Evolutionary conservation across 306 rosid genomes (phyloP).

Genomic region (Alnus glutinosa): DNA sequence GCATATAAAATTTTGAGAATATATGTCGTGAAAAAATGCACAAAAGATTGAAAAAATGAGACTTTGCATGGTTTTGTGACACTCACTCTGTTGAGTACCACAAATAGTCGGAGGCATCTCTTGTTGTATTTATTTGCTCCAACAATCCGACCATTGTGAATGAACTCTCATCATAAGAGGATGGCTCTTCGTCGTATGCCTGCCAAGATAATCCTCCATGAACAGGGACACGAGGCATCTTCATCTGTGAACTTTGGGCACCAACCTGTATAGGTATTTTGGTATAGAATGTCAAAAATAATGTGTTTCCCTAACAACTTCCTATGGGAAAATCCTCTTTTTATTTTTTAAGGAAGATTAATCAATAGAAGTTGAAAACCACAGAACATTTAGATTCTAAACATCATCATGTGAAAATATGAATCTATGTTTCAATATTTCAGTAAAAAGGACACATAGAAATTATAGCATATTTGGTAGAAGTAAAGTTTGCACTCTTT

Average conservation of each 20-base stretch:
- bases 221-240: slow-evolving; percentile 86
- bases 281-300: slow-evolving; percentile 2
- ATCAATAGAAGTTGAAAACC: neutral
- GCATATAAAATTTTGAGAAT: slow-evolving; percentile 10
- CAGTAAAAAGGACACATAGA: neutral
- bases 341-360: slow-evolving; percentile 8
- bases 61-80: slow-evolving; percentile 3
- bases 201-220: slow-evolving; percentile 88
- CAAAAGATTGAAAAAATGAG: neutral
- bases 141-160: slow-evolving; percentile 73
- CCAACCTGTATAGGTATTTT: slow-evolving; percentile 60
- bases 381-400: neutral
- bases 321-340: neutral
- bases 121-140: slow-evolving; percentile 93
- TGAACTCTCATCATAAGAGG: slow-evolving; percentile 65
- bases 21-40: neutral
- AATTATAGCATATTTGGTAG: neutral
- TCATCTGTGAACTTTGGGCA: slow-evolving; percentile 75
- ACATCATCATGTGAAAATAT: neutral
- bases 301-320: neutral
- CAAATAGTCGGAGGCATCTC: slow-evolving; percentile 88
- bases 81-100: slow-evolving; percentile 99
- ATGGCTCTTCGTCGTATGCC: slow-evolving; percentile 75
- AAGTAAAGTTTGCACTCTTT: neutral
- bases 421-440: neutral